Percentiles rank a stretch among this genome's conserved stretches.
phyloP scores from a whole-genome alignment of 2,329 filamentous ascomycete genomes.

The Aureobasidium zeae region DNA sequence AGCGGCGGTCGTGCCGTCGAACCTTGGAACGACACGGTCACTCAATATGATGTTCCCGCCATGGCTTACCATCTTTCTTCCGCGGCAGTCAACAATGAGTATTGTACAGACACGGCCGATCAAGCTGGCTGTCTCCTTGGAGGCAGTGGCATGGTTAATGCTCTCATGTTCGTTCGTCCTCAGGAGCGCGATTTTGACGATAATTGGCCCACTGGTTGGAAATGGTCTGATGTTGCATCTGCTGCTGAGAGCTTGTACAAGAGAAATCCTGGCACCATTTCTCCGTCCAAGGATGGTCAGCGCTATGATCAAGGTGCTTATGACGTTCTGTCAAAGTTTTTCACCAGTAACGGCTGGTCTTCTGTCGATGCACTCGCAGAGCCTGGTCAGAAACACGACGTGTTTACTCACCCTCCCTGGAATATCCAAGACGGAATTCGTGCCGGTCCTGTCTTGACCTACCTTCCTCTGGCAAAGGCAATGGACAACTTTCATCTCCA shows the following conservation, averaged over 20 bases:
- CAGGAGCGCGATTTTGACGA: slow-evolving; percentile 45
- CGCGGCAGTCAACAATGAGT: slow-evolving; percentile 15
- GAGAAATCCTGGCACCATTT: slow-evolving; percentile 37
- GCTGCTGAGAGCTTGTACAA: slow-evolving; percentile 39
- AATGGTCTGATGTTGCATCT: slow-evolving; percentile 39
- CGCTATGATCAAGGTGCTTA: slow-evolving; percentile 43
- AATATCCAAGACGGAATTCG: slow-evolving; percentile 43
- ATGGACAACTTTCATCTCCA: slow-evolving; percentile 38
- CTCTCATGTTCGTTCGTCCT: slow-evolving; percentile 46
- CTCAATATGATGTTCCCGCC: slow-evolving; percentile 32
- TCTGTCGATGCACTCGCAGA: slow-evolving; percentile 41
- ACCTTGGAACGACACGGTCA: slow-evolving; percentile 29
- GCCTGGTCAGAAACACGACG: slow-evolving; percentile 38
- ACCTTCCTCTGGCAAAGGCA: slow-evolving; percentile 40
- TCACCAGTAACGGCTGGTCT: slow-evolving; percentile 39
- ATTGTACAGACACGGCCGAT: slow-evolving; percentile 24
- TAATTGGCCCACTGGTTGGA: slow-evolving; percentile 44
- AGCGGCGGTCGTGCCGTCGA: slow-evolving; percentile 16
- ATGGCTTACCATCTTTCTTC: slow-evolving; percentile 28
- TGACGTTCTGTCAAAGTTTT: slow-evolving; percentile 42
- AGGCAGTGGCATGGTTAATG: slow-evolving; percentile 46
- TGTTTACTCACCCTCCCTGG: slow-evolving; percentile 42
- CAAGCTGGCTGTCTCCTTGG: slow-evolving; percentile 41
- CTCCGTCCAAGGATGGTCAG: slow-evolving; percentile 38
- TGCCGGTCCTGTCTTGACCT: slow-evolving; percentile 42